Evolutionary conservation across 306 rosid species (phyloP).

Genomic region (Vigna trinervia): DNA sequence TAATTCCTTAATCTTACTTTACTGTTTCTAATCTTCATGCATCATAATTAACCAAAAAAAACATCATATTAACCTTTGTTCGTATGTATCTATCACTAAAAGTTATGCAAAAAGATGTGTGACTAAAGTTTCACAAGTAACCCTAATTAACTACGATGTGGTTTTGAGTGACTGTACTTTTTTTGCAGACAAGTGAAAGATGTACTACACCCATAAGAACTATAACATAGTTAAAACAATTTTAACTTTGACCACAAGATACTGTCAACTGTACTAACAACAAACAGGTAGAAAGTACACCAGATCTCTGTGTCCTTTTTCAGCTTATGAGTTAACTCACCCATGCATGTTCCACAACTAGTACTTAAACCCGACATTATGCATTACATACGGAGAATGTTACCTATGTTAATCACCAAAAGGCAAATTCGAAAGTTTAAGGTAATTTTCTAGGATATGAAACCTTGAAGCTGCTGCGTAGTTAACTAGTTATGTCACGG

Average conservation of each 20-base stretch:
- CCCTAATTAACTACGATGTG: neutral
- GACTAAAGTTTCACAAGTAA: neutral
- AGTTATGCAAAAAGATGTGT: neutral
- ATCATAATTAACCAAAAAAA: neutral
- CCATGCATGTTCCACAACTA: slow-evolving; percentile 22
- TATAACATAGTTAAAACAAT: slow-evolving; percentile 20
- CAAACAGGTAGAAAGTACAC: slow-evolving; percentile 24
- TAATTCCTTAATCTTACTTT: neutral
- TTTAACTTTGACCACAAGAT: slow-evolving; percentile 6
- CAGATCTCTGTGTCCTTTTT: slow-evolving; percentile 12
- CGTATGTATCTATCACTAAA: neutral
- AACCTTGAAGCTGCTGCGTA: slow-evolving; percentile 26
- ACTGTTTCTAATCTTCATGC: neutral
- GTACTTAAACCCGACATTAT: slow-evolving; percentile 28
- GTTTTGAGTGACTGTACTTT: neutral
- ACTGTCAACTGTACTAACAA: slow-evolving; percentile 4
- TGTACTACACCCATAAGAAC: neutral
- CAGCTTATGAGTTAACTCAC: neutral
- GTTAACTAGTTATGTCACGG: slow-evolving; percentile 42
- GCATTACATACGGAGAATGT: slow-evolving; percentile 37
- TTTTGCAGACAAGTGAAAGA: too few species aligned
- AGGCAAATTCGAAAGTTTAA: slow-evolving; percentile 29
- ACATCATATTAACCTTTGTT: too few species aligned
- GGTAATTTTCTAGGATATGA: neutral
- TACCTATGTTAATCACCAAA: slow-evolving; percentile 1